phyloP scores from a whole-genome alignment of 768 basidiomycete species.

The Cystobasidium ongulense region DNA sequence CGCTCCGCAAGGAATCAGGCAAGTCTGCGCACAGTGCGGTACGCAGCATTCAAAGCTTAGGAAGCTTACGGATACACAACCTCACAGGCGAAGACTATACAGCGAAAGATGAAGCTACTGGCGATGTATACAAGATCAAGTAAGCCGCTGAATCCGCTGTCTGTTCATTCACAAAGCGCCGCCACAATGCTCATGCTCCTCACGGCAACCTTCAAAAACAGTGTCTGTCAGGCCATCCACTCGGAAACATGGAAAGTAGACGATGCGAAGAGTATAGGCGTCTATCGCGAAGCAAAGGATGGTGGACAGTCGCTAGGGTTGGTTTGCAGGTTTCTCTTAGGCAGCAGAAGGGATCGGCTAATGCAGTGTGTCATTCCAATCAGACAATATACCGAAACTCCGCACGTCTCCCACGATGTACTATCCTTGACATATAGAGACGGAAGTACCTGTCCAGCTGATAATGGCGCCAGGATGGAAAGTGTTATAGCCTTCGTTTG shows the following conservation, averaged over 20 bases:
- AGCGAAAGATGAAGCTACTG: conserved; percentile 26
- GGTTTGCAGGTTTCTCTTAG: background rate
- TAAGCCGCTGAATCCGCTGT: too few species aligned
- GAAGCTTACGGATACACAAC: too few species aligned
- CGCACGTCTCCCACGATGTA: conserved; percentile 22
- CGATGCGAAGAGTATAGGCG: background rate
- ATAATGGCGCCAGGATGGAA: conserved; percentile 3
- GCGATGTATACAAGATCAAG: conserved; percentile 23
- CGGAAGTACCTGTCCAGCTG: conserved; percentile 10
- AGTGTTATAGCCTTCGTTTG: conserved; percentile 20
- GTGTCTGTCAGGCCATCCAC: background rate
- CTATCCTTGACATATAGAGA: conserved; percentile 10
- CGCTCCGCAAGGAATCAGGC: background rate
- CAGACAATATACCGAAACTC: conserved; percentile 3
- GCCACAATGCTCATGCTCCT: background rate
- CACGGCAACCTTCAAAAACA: background rate
- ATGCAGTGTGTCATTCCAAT: background rate
- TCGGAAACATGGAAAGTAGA: conserved; percentile 19
- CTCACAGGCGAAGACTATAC: conserved; percentile 11
- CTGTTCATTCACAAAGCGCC: too few species aligned
- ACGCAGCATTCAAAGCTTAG: background rate
- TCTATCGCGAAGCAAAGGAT: conserved; percentile 5
- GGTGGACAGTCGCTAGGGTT: conserved; percentile 15
- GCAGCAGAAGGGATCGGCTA: background rate
- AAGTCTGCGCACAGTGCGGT: too few species aligned